Base-by-base conservation (phyloP, 73 alveolate species). In the Paramecium sexaurelia region DNA sequence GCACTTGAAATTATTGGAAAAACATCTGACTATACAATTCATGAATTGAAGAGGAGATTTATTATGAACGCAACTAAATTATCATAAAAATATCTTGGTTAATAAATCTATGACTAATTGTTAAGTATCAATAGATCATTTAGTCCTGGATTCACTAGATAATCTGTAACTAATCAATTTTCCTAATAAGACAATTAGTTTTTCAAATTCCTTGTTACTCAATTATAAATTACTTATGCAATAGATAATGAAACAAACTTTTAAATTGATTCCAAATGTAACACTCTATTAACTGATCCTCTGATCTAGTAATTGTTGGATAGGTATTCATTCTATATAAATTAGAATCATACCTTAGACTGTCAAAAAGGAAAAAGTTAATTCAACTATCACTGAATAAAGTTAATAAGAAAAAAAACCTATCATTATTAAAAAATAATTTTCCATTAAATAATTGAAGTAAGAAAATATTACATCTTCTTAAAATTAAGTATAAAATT, bases 1-100 rank as follows among this genome's bases (percentile, higher is more conserved):
- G 90, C 90, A 8, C 45, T 78, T 5, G 90, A 78, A 9, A 39
- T 78, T 37, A n/a, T 78, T 7, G 71, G 68, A 22, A 78, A 78
- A 6, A 39, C 0, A 17, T 15, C 39, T 13, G 90, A 78, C 19
- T 78, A 39, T 13, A 19, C 90, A 11, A 19, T 78, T 4, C 40
- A 19, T 9, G 90, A 78, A 41, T 41, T 78, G 47, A 78, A 43
- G 13, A 78, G 41, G 32, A 37, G 32, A 22, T 78, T 78, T 26
- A 22, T 78, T 0, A 22, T 78, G 24, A 78, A 78, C 41, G 90
- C 90, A 24, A 22, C 73, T 1, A 39, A 45, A 41, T 43, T 78
- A 24, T 39, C 90, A 29, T 35, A 39, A n/a, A 78, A 78, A 13
- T 78, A 78, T 40, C 15, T 78, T 19, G 90, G 75, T 9, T 29